Evolutionary conservation across 2,329 filamentous ascomycete species (phyloP), one percentile per base, ranked within the genome.

Genomic region (Tolypocladium cylindrosporum): DNA sequence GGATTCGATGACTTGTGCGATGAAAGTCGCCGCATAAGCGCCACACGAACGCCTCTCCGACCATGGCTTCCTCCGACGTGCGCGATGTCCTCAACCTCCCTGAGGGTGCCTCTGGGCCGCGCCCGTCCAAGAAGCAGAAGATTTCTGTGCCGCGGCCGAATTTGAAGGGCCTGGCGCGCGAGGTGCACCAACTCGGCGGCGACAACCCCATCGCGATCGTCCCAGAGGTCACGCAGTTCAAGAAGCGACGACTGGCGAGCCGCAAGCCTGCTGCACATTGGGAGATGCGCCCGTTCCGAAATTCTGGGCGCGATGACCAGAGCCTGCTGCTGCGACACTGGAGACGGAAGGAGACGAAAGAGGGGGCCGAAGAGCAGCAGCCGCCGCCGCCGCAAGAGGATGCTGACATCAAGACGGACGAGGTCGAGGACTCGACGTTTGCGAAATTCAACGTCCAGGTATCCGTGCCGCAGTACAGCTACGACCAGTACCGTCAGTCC

Each of bases 381-480:
- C 72, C 67, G 72, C 69, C 69, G 41, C 37, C 24, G 39, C 37
- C 40, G 39, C 39, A 59, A 57, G 67, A 69, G 39, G 72, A 72
- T n/a, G 65, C 68, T n/a, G 70, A 72, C 51, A 64, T 62, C 11
- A 21, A 34, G 14, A n/a, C 21, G 8, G 58, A 55, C 14, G 69
- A 70, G 42, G 59, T 71, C 39, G 84, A 87, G 61, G 83, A 87
- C 67, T 86, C 83, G 9, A 67, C 75, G 2, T 97, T 94, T 72
- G 85, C 90, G 54, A 96, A 93, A 69, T 97, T 89, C 79, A 95
- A 97, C 69, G 86, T 96, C 57, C 82, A 87, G 62, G 83, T 93
- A 16, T 81, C 88, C 4, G 79, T 91, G 41, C 90, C 92, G 0
- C 80, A 86, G 60, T 97, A 97, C 72, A 91, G 84, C 61, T 88